Evolutionary conservation across 2,329 filamentous ascomycete species (phyloP).

Genomic region (Biscogniauxia marginata): DNA sequence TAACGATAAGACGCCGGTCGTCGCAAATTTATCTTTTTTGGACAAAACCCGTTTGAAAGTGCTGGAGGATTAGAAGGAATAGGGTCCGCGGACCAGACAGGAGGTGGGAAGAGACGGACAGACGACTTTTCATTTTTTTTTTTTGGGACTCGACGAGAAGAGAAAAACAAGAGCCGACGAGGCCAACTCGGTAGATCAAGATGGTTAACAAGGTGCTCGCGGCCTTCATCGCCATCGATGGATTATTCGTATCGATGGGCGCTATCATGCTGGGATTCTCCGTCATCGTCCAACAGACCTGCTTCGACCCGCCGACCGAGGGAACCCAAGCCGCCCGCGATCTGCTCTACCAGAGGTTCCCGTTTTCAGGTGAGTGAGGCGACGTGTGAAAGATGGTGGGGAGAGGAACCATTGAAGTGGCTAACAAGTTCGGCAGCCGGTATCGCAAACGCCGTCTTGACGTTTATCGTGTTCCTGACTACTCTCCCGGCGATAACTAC

Average conservation of each 20-base stretch:
- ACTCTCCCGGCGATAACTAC: constrained; percentile 72
- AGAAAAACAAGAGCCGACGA: too few species aligned
- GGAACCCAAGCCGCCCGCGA: constrained; percentile 51
- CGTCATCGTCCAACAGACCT: constrained; percentile 48
- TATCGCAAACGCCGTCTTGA: constrained; percentile 69
- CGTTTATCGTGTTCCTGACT: constrained; percentile 67
- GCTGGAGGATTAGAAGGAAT: constrained; percentile 12
- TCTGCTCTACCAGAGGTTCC: constrained; percentile 53
- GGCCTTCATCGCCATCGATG: constrained; percentile 47
- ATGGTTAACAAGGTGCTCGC: constrained; percentile 58
- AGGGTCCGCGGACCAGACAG: constrained; percentile 14
- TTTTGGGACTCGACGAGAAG: neutral
- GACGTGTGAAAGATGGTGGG: neutral
- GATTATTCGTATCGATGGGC: constrained; percentile 53
- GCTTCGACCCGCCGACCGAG: constrained; percentile 41
- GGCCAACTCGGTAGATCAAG: constrained; percentile 14
- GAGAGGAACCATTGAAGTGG: neutral
- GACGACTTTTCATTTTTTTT: neutral
- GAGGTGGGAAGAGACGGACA: constrained; percentile 8
- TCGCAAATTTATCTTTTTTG: constrained; percentile 27
- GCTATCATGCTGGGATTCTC: constrained; percentile 55
- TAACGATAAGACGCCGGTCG: constrained; percentile 13
- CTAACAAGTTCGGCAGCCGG: constrained; percentile 49
- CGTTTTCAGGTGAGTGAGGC: constrained; percentile 43
- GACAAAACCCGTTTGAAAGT: constrained; percentile 1